Evolutionary conservation across 2,329 filamentous ascomycete genomes (phyloP), one percentile per base, ranked within the genome.

Genomic region (Talaromyces sp.): DNA sequence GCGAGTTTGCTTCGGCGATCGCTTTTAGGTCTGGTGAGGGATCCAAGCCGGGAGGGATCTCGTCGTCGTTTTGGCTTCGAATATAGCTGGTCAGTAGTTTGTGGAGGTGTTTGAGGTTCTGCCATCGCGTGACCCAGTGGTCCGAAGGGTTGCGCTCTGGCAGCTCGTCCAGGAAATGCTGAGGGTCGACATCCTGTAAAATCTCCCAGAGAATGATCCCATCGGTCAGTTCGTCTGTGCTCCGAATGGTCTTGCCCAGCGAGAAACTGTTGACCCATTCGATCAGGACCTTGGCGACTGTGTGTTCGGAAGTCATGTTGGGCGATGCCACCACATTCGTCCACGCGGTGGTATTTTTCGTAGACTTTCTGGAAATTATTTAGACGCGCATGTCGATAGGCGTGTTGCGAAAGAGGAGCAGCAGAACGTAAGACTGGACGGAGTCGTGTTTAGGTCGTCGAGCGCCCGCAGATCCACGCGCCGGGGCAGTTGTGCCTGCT

Each of bases 181-280:
- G 75, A 31, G 77, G 74, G 65, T 82, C 79, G 57, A 82, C 79
- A 61, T 81, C 78, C 66, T 81, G 79, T 52, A 81, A 67, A 36
- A 79, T 77, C 61, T 79, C 78, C 79, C 79, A 81, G 50, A 81
- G 66, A 23, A 80, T 75, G 34, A 74, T 74, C 18, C 79, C 79
- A 65, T 80, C 77, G 53, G 70, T 78, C 64, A 81, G 68, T 65
- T 81, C 78, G 65, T 73, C 73, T 30, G 71, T 73, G 18, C 72
- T 70, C 55, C 73, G 72, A 60, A 79, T 73, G 28, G 75, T 76
- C 65, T 76, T 78, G 53, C 76, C 77, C 53, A 78, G 67, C 52
- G 74, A 73, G 67, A 78, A 77, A 69, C 74, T 78, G 70, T 78
- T 79, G 69, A 81, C 73, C 78, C 78, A 81, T 72, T 80, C 78